Conservation (phyloP, 805 yeast species). For the Metschnikowia cerradonensis region DNA sequence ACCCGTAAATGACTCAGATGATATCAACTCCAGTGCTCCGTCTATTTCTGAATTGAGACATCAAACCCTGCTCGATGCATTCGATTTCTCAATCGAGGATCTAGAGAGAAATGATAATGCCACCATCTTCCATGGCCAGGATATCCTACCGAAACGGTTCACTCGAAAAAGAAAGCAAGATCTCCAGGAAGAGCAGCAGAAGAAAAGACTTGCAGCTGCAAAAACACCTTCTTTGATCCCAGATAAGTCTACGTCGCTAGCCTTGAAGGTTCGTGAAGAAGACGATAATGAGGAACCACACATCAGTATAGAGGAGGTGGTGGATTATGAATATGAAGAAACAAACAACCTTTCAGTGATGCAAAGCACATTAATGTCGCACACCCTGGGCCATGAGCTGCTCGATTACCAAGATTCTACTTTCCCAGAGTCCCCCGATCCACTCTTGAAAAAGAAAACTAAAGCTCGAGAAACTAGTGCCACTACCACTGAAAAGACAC, state of each 20-base stretch:
- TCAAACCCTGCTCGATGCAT: conserved; percentile 7
- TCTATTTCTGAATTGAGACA: not conserved
- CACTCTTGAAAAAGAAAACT: not conserved
- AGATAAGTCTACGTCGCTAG: conserved; percentile 5
- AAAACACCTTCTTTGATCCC: not conserved
- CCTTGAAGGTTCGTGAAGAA: conserved; percentile 4
- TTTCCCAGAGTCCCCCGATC: conserved; percentile 4
- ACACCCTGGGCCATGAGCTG: not conserved
- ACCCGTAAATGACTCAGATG: not conserved
- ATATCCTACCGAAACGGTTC: conserved; percentile 7
- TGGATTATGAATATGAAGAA: not conserved
- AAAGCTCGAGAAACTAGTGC: not conserved
- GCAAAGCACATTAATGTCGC: not conserved
- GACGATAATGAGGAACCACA: not conserved
- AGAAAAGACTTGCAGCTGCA: not conserved
- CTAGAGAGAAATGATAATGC: conserved; percentile 9
- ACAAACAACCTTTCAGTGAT: not conserved
- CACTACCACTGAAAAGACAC: not conserved
- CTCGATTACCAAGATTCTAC: conserved; percentile 7
- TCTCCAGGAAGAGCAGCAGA: not conserved
- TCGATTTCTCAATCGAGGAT: conserved; percentile 18
- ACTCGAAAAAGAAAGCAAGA: conserved; percentile 6
- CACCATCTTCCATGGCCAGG: conserved; percentile 9
- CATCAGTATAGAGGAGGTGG: not conserved
- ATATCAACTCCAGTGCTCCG: not conserved